Conservation (phyloP, 768 basidiomycete genomes). For the Xerocomellus chrysenteron region DNA sequence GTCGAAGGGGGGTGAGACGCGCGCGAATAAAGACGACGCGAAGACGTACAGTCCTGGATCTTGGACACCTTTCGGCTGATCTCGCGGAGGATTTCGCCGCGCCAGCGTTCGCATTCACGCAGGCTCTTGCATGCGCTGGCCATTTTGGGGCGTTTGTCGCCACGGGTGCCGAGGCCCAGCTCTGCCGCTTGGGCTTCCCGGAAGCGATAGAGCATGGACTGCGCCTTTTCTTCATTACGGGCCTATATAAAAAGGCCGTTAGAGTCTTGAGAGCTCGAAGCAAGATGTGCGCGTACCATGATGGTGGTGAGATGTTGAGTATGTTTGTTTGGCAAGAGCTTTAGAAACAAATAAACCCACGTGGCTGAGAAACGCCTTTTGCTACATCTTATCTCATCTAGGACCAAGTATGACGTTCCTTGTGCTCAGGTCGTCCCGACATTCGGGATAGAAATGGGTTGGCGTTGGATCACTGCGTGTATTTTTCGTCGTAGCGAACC, state of each 20-base stretch:
- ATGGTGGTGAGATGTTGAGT: not conserved
- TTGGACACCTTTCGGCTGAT: constrained; percentile 96
- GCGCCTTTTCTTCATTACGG: constrained; percentile 97
- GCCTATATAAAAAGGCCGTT: constrained; percentile 48
- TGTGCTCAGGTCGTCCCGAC: too few species aligned
- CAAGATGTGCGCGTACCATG: constrained; percentile 13
- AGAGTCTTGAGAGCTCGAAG: not conserved
- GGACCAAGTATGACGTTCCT: too few species aligned
- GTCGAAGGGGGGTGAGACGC: not conserved
- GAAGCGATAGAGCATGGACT: constrained; percentile 93
- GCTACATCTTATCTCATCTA: not conserved
- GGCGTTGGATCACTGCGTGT: too few species aligned
- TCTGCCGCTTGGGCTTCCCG: constrained; percentile 96
- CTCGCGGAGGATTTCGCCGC: constrained; percentile 92
- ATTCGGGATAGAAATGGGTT: too few species aligned
- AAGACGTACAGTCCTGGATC: constrained; percentile 84
- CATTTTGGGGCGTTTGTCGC: constrained; percentile 87
- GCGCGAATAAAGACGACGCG: not conserved
- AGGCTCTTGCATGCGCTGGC: constrained; percentile 89
- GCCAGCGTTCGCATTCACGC: constrained; percentile 92
- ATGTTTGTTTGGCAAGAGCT: constrained; percentile 25
- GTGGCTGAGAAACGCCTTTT: not conserved
- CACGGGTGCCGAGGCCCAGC: constrained; percentile 84
- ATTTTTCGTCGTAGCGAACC: too few species aligned
- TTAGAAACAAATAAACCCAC: constrained; percentile 29